Percentiles rank a stretch among this genome's conserved stretches.
Evolutionary conservation across 352 stramenopile species (phyloP).

Genomic region (Phytopythium vexans): DNA sequence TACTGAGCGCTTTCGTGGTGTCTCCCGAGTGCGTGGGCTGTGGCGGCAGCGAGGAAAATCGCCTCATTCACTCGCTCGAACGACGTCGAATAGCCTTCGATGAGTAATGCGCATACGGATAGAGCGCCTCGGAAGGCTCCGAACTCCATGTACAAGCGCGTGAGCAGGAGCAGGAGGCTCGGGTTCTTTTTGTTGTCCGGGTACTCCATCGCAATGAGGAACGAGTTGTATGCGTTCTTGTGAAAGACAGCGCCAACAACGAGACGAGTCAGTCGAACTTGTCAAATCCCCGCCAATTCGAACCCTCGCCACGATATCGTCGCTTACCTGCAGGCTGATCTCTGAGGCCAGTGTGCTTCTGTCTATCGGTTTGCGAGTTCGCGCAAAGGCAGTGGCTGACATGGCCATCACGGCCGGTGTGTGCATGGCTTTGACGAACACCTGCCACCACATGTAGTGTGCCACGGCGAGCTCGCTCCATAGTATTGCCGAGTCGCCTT

Average conservation of each 20-base stretch:
- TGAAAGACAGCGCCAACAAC: background rate
- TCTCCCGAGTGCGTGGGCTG: conserved; percentile 47
- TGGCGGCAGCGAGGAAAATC: conserved; percentile 65
- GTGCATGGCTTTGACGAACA: conserved; percentile 32
- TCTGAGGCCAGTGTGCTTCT: background rate
- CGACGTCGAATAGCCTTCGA: conserved; percentile 52
- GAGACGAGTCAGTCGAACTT: too few species aligned
- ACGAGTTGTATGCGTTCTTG: conserved; percentile 61
- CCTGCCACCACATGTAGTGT: conserved; percentile 61
- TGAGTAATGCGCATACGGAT: conserved; percentile 59
- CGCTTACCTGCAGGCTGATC: conserved; percentile 2
- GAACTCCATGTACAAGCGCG: conserved; percentile 69
- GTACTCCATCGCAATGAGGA: conserved; percentile 81
- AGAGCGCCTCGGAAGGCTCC: conserved; percentile 54
- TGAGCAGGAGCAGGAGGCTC: conserved; percentile 46
- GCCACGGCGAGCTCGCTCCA: conserved; percentile 60
- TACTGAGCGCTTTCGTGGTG: conserved; percentile 66
- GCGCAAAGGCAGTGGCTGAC: background rate
- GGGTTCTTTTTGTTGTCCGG: conserved; percentile 61
- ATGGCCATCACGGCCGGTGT: conserved; percentile 24
- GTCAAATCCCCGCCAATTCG: too few species aligned
- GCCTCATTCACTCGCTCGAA: conserved; percentile 35
- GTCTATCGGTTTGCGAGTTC: background rate
- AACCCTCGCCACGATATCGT: background rate
- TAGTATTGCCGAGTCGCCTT: conserved; percentile 49